phyloP scores from a whole-genome alignment of 768 basidiomycete genomes.

The Mrakia frigida region DNA sequence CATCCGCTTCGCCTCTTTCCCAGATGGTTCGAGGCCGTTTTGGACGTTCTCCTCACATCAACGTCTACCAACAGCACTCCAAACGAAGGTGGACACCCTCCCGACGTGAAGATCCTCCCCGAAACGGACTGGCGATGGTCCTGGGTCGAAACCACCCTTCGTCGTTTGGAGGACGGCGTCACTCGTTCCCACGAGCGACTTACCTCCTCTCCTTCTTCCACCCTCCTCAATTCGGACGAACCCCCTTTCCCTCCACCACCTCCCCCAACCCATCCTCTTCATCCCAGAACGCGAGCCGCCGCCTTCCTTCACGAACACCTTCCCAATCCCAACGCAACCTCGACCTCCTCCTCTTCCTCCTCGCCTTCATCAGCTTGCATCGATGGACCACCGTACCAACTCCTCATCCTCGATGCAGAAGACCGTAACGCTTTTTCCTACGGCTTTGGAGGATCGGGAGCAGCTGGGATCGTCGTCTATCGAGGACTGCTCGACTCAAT shows the following conservation, averaged over 20 bases:
- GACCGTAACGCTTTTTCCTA: slow-evolving; percentile 91
- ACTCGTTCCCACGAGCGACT: slow-evolving; percentile 43
- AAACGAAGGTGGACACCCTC: slow-evolving; percentile 41
- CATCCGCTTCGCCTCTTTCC: background rate
- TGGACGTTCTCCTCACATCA: slow-evolving; percentile 59
- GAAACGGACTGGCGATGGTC: slow-evolving; percentile 78
- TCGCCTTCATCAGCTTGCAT: slow-evolving; percentile 47
- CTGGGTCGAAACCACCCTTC: slow-evolving; percentile 78
- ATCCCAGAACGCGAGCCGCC: slow-evolving; percentile 72
- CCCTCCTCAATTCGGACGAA: background rate
- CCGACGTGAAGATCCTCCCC: slow-evolving; percentile 57
- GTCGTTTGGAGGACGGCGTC: slow-evolving; percentile 61
- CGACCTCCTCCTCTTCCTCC: slow-evolving; percentile 30
- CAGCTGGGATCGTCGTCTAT: slow-evolving; percentile 89
- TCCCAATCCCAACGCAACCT: slow-evolving; percentile 37
- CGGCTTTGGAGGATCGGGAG: slow-evolving; percentile 80
- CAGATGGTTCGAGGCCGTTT: slow-evolving; percentile 73
- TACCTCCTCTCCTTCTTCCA: slow-evolving; percentile 32
- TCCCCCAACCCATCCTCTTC: slow-evolving; percentile 57
- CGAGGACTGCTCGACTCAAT: slow-evolving; percentile 89
- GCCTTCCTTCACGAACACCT: slow-evolving; percentile 56
- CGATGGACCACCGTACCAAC: slow-evolving; percentile 79
- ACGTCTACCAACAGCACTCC: slow-evolving; percentile 47
- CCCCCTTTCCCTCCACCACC: slow-evolving; percentile 16
- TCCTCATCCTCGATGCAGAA: slow-evolving; percentile 78